Conservation (phyloP, 2,329 filamentous ascomycete species). For the Raffaelea albimanens region DNA sequence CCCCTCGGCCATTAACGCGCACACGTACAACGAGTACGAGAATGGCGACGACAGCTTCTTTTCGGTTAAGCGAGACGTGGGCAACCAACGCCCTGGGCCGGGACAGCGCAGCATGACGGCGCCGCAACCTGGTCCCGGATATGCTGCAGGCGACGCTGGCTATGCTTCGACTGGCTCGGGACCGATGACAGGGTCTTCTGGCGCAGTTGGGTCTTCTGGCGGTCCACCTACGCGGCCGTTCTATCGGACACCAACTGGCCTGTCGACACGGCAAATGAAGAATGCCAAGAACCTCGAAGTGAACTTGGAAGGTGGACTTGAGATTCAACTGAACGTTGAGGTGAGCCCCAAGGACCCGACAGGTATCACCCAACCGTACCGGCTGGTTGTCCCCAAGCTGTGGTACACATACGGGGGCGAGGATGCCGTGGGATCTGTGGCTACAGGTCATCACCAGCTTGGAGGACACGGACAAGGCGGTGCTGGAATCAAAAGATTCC, state of each 20-base stretch:
- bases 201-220: too few species aligned
- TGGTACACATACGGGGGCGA: constrained; percentile 44
- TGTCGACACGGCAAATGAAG: constrained; percentile 52
- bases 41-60: constrained; percentile 51
- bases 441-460: too few species aligned
- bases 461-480: constrained; percentile 2
- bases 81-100: constrained; percentile 2
- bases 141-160: background rate
- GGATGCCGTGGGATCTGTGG: constrained; percentile 22
- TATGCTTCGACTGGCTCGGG: background rate
- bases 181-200: background rate
- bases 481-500: constrained; percentile 32
- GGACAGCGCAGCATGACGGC: constrained; percentile 11
- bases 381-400: constrained; percentile 74
- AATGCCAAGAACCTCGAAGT: constrained; percentile 49
- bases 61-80: constrained; percentile 26
- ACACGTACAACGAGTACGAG: constrained; percentile 36
- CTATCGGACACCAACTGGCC: constrained; percentile 60
- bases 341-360: constrained; percentile 76
- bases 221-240: constrained; percentile 30
- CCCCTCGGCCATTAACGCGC: constrained; percentile 24
- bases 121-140: background rate
- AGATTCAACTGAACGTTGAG: constrained; percentile 84
- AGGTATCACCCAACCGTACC: constrained; percentile 81
- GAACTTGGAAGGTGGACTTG: constrained; percentile 73